These are phyloP conservation scores for Leishmania guyanensis DNA, from an alignment of 208 protist genomes.

Conservation along the genomic window DNA sequence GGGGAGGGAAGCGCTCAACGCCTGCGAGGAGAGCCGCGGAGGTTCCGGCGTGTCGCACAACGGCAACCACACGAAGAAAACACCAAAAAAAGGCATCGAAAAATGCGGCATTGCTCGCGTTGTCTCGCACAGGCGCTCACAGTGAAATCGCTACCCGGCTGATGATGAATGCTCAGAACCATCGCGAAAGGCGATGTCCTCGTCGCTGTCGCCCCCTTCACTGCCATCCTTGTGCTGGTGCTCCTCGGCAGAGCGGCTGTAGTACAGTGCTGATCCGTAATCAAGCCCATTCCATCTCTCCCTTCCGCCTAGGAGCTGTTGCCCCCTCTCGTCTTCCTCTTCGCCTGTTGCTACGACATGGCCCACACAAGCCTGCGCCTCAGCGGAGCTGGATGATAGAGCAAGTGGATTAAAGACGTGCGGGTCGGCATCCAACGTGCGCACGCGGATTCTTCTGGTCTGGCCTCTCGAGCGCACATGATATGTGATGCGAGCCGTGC, in stretches of 20 bases:
- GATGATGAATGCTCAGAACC: not conserved
- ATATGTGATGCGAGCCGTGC: not conserved
- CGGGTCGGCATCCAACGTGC: not conserved
- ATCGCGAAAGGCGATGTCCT: too few relatives aligned
- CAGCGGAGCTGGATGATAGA: not conserved
- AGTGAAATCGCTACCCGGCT: not conserved
- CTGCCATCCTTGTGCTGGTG: not conserved
- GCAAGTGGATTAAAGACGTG: not conserved
- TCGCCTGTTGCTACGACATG: not conserved
- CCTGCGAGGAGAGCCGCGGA: too few relatives aligned
- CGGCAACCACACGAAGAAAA: too few relatives aligned
- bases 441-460: not conserved
- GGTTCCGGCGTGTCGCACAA: not conserved
- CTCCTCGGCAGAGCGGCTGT: not conserved
- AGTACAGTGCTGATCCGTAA: slow-evolving; percentile 21
- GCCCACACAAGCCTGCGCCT: not conserved
- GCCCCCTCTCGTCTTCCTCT: not conserved
- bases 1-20: too few relatives aligned
- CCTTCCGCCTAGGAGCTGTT: not conserved
- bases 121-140: not conserved
- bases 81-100: too few relatives aligned
- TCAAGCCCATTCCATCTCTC: not conserved
- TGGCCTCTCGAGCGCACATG: not conserved
- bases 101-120: not conserved
- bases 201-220: not conserved